A percentile compares a stretch with the other conserved stretches of the same genome.
These are phyloP conservation scores for Cadophora sp. DNA, from an alignment of 2,329 filamentous ascomycete species.

Conservation along the genomic window DNA sequence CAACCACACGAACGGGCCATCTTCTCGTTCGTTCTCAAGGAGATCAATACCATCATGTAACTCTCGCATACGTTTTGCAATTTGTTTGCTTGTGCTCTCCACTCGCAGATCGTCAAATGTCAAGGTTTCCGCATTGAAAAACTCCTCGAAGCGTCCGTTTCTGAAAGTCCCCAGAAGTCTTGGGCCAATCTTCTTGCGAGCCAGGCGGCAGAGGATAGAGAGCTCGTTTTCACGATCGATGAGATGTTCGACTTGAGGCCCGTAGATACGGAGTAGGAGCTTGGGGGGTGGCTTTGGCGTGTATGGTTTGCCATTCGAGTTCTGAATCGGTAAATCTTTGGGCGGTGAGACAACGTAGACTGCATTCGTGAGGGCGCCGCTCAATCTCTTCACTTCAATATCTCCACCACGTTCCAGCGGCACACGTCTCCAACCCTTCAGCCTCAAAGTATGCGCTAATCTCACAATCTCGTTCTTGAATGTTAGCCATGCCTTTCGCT, in stretches of 20 bases:
- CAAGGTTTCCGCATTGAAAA: slow-evolving; percentile 83
- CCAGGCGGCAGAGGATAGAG: slow-evolving; percentile 82
- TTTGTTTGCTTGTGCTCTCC: slow-evolving; percentile 85
- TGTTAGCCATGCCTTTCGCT: slow-evolving; percentile 77
- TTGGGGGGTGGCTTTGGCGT: slow-evolving; percentile 55
- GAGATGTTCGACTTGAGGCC: slow-evolving; percentile 91
- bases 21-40: slow-evolving; percentile 76
- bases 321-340: slow-evolving; percentile 56
- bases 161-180: slow-evolving; percentile 88
- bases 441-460: slow-evolving; percentile 82
- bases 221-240: slow-evolving; percentile 94
- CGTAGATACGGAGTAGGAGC: slow-evolving; percentile 89
- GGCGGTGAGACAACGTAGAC: slow-evolving; percentile 94
- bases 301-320: slow-evolving; percentile 48
- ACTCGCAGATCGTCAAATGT: slow-evolving; percentile 78
- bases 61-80: slow-evolving; percentile 97
- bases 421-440: slow-evolving; percentile 91
- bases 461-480: slow-evolving; percentile 95
- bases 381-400: slow-evolving; percentile 77
- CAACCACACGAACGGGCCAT: slow-evolving; percentile 82
- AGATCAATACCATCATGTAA: slow-evolving; percentile 93
- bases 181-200: slow-evolving; percentile 91
- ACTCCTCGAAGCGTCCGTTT: slow-evolving; percentile 97
- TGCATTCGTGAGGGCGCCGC: slow-evolving; percentile 93
- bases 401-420: slow-evolving; percentile 72